These are phyloP conservation scores for Daldinia vernicosa DNA, from an alignment of 495 filamentous ascomycete genomes.

Conservation along the genomic window DNA sequence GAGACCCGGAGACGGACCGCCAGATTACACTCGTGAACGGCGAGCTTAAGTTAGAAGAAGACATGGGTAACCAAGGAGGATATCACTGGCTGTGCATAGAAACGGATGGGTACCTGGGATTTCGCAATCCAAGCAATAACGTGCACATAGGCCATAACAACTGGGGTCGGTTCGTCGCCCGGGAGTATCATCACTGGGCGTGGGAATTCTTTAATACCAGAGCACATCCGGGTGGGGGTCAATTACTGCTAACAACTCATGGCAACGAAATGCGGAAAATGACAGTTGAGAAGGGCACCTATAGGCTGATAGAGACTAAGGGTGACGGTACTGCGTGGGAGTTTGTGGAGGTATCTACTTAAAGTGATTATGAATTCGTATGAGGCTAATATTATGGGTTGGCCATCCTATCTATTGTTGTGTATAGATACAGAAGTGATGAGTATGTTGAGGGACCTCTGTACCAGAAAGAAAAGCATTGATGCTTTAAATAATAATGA, in stretches of 20 bases:
- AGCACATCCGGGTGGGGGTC: constrained; percentile 8
- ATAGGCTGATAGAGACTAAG: neutral
- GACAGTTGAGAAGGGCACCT: neutral
- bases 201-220: constrained; percentile 15
- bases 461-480: too few relatives aligned
- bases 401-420: neutral
- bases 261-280: neutral
- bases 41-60: constrained; percentile 35
- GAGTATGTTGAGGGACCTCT: too few relatives aligned
- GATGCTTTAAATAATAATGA: too few relatives aligned
- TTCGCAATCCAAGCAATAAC: constrained; percentile 41
- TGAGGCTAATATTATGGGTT: neutral
- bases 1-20: constrained; percentile 28
- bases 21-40: constrained; percentile 48
- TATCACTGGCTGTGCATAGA: constrained; percentile 52
- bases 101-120: constrained; percentile 52
- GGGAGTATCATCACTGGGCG: neutral
- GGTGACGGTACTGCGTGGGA: constrained; percentile 15
- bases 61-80: constrained; percentile 43
- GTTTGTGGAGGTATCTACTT: constrained; percentile 10
- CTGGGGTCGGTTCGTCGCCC: neutral
- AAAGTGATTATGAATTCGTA: neutral
- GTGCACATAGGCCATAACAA: constrained; percentile 45
- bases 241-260: neutral
- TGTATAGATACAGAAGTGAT: neutral